These are phyloP conservation scores for Peronospora belbahrii DNA, from an alignment of 352 stramenopile genomes.

Conservation along the genomic window DNA sequence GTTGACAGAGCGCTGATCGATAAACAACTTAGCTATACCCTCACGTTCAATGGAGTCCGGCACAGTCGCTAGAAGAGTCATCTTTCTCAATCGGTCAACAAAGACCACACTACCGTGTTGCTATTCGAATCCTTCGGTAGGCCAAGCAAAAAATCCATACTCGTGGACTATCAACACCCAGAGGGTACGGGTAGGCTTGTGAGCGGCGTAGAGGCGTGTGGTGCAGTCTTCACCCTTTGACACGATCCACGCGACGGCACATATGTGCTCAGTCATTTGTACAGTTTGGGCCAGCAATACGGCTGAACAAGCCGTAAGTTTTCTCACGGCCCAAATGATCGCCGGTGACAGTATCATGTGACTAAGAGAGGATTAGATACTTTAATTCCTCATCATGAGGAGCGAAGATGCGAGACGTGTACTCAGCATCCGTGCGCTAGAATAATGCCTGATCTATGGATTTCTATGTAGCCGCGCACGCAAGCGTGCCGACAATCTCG, in stretches of 20 bases:
- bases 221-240: not conserved
- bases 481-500: not conserved
- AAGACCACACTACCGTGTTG: not conserved
- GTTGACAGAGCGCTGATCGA: too few species aligned
- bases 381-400: conserved; percentile 16
- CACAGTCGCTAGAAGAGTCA: not conserved
- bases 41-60: too few species aligned
- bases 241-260: not conserved
- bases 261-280: not conserved
- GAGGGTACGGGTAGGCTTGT: not conserved
- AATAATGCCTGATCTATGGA: not conserved
- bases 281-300: not conserved
- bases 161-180: not conserved
- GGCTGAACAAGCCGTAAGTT: conserved; percentile 4
- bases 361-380: conserved; percentile 16
- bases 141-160: conserved; percentile 1
- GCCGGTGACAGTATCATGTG: not conserved
- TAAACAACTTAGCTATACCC: not conserved
- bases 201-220: not conserved
- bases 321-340: conserved; percentile 19
- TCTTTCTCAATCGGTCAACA: too few species aligned
- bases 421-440: not conserved
- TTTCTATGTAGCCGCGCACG: not conserved
- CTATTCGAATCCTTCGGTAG: not conserved
- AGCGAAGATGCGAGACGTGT: not conserved